Evolutionary conservation across 371 early-diverging fungal genomes (phyloP).

Genomic region (Actinomortierella ambigua): DNA sequence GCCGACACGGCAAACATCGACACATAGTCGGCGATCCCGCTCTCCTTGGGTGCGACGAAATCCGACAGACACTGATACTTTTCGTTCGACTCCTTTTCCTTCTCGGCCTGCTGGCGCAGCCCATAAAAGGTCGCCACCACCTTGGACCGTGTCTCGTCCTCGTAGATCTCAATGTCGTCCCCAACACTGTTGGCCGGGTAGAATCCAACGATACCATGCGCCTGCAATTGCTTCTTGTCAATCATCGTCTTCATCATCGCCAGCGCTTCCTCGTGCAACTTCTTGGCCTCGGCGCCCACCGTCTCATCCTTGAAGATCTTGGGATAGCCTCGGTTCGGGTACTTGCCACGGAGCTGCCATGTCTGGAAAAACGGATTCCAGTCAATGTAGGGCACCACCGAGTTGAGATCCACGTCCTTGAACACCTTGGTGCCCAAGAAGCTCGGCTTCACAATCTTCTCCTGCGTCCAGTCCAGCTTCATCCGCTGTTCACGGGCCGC

Average conservation of each 20-base stretch:
- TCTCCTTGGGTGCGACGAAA: constrained; percentile 82
- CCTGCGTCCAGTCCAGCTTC: constrained; percentile 71
- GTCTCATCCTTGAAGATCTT: constrained; percentile 93
- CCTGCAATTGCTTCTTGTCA: constrained; percentile 67
- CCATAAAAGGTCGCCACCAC: constrained; percentile 79
- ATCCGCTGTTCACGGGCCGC: constrained; percentile 69
- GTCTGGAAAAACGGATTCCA: constrained; percentile 98
- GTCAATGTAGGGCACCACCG: constrained; percentile 81
- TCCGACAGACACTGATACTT: constrained; percentile 90
- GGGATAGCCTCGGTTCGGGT: constrained; percentile 94
- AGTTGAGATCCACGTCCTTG: constrained; percentile 72
- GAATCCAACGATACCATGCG: constrained; percentile 82
- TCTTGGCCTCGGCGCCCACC: constrained; percentile 91
- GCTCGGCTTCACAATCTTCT: constrained; percentile 73
- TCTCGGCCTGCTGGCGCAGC: constrained; percentile 70
- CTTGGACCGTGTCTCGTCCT: constrained; percentile 68
- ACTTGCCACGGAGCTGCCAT: constrained; percentile 93
- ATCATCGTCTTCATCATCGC: constrained; percentile 80
- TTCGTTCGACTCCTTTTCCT: constrained; percentile 75
- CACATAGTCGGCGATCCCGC: constrained; percentile 80
- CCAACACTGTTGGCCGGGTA: constrained; percentile 88
- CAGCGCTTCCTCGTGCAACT: constrained; percentile 85
- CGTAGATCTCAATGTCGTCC: constrained; percentile 85
- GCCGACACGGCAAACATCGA: constrained; percentile 91
- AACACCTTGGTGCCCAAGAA: constrained; percentile 83